phyloP scores from a whole-genome alignment of 768 basidiomycete species.

The Serpula lacrymans region DNA sequence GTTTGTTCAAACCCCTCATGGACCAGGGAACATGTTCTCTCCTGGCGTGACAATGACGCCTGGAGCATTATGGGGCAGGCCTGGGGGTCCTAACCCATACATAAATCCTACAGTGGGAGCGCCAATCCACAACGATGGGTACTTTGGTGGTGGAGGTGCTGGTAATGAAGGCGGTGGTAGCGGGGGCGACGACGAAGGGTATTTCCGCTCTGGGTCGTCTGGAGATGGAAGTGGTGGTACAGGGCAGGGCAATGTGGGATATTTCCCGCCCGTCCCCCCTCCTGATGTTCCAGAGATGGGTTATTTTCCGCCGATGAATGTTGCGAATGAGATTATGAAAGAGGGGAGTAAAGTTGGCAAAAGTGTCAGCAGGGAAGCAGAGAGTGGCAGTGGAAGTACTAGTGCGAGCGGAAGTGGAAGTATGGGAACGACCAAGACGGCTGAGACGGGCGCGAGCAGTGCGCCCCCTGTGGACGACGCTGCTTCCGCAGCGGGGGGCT shows the following conservation, averaged over 20 bases:
- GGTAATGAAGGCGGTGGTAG: slow-evolving; percentile 12
- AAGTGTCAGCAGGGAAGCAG: slow-evolving; percentile 1
- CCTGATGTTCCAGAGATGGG: slow-evolving; percentile 15
- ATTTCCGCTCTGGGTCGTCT: slow-evolving; percentile 40
- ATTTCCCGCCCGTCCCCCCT: slow-evolving; percentile 41
- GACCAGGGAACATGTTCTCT: slow-evolving; percentile 61
- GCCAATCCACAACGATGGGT: slow-evolving; percentile 36
- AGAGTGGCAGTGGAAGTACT: slow-evolving; percentile 3
- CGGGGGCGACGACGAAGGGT: slow-evolving; percentile 24
- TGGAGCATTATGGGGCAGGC: slow-evolving; percentile 68
- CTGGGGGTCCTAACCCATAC: slow-evolving; percentile 35
- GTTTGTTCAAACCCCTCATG: too few relatives aligned
- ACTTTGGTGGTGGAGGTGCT: slow-evolving; percentile 6
- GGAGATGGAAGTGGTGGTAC: slow-evolving; percentile 13
- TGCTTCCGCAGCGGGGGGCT: too few relatives aligned
- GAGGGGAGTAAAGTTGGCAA: slow-evolving; percentile 9
- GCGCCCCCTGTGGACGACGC: slow-evolving; percentile 4
- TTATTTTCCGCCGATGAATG: slow-evolving; percentile 34
- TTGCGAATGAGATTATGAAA: slow-evolving; percentile 37
- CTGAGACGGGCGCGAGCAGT: too few relatives aligned
- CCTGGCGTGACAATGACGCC: slow-evolving; percentile 73
- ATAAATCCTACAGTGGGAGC: slow-evolving; percentile 64
- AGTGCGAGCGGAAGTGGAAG: slow-evolving; percentile 6
- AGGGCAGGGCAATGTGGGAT: slow-evolving; percentile 26
- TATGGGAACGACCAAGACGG: slow-evolving; percentile 8